Conservation (phyloP, 2,329 filamentous ascomycete genomes). For the Pyrenophora graminea region DNA sequence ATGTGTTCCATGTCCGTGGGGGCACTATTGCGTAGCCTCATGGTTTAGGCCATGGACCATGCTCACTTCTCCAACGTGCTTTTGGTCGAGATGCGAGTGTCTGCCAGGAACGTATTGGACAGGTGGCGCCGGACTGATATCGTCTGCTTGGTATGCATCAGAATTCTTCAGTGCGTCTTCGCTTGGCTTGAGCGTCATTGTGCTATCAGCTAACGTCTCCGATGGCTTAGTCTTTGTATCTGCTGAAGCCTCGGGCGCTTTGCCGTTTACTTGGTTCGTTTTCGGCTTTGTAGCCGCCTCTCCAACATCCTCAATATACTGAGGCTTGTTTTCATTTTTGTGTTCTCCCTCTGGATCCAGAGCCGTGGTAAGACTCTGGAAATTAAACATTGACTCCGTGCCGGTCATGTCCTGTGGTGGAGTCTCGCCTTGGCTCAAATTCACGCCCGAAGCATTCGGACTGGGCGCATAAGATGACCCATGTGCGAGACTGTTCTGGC, state of each 20-base stretch:
- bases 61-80: slow-evolving; percentile 41
- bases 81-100: slow-evolving; percentile 34
- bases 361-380: slow-evolving; percentile 82
- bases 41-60: slow-evolving; percentile 33
- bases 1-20: not conserved
- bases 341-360: slow-evolving; percentile 65
- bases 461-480: slow-evolving; percentile 54
- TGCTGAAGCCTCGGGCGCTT: not conserved
- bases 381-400: slow-evolving; percentile 86
- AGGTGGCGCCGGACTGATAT: slow-evolving; percentile 32
- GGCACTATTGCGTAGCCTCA: slow-evolving; percentile 38
- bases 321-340: slow-evolving; percentile 50
- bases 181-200: slow-evolving; percentile 34
- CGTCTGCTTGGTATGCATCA: slow-evolving; percentile 24
- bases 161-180: slow-evolving; percentile 7
- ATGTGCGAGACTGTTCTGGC: slow-evolving; percentile 42
- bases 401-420: slow-evolving; percentile 51
- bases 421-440: slow-evolving; percentile 34
- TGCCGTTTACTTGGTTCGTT: slow-evolving; percentile 5
- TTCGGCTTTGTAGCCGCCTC: slow-evolving; percentile 12
- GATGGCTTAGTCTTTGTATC: slow-evolving; percentile 8
- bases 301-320: slow-evolving; percentile 47
- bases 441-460: slow-evolving; percentile 61
- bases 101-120: slow-evolving; percentile 27
- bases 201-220: slow-evolving; percentile 32